Evolutionary conservation across 1,284 basidiomycete genomes (phyloP).

Genomic region (Abortiporus biennis): DNA sequence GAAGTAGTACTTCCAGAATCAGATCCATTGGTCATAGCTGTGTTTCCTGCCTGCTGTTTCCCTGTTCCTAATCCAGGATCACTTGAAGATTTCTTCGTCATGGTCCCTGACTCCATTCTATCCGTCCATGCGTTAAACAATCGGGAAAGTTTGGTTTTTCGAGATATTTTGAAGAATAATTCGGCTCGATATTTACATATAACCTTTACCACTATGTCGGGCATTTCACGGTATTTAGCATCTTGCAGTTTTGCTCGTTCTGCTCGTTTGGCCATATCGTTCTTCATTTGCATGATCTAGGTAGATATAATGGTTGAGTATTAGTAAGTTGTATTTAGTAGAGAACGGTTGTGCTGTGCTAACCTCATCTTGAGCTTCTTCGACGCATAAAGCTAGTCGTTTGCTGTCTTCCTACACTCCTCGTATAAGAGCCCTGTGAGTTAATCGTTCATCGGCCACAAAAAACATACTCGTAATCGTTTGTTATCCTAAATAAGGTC

Average conservation of each 20-base stretch:
- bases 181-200: slow-evolving; percentile 81
- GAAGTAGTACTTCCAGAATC: slow-evolving; percentile 32
- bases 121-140: slow-evolving; percentile 84
- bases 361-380: slow-evolving; percentile 81
- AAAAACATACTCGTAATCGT: slow-evolving; percentile 59
- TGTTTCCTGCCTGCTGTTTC: slow-evolving; percentile 19
- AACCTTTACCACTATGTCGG: slow-evolving; percentile 80
- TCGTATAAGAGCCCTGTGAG: slow-evolving; percentile 13
- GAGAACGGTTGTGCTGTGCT: slow-evolving; percentile 1
- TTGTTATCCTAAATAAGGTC: slow-evolving; percentile 65
- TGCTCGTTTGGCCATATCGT: slow-evolving; percentile 66
- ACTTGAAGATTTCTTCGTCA: slow-evolving; percentile 15
- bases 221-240: slow-evolving; percentile 69
- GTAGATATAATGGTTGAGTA: slow-evolving; percentile 1
- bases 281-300: slow-evolving; percentile 71
- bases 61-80: slow-evolving; percentile 23
- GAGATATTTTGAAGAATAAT: slow-evolving; percentile 83
- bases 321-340: not conserved
- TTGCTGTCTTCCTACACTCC: slow-evolving; percentile 74
- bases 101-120: slow-evolving; percentile 57
- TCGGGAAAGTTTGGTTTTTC: slow-evolving; percentile 75
- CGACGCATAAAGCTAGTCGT: slow-evolving; percentile 67
- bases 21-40: slow-evolving; percentile 33
- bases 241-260: slow-evolving; percentile 72
- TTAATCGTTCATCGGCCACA: slow-evolving; percentile 6